Base-by-base conservation (phyloP, 352 stramenopile species). In the Phytophthora pluvialis region DNA sequence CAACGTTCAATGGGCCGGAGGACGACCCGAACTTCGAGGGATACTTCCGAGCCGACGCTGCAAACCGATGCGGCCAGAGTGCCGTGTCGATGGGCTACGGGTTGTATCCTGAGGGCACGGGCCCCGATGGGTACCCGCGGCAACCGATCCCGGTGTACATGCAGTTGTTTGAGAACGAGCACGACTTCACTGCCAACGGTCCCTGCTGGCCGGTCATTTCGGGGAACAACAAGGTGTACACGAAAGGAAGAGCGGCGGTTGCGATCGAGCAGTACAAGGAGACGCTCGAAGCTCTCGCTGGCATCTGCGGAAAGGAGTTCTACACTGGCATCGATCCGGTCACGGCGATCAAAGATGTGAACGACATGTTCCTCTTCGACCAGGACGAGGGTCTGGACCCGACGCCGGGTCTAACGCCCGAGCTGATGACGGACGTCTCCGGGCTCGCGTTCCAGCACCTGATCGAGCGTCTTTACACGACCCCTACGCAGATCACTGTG, bases 141-240 rank as follows among this genome's bases (percentile, higher is more conserved):
- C 84, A 93, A 60, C 81, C 81, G 1, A 89, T 93, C 45, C 80
- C 84, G 0, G 73, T 93, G 32, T 93, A 79, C 71, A 93, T 93
- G 84, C 84, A 93, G 55, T 59, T 93, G 0, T 77, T 64, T n/a
- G 77, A 93, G 79, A 93, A 86, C 47, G 84, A 93, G 39, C 82
- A 89, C 57, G 84, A 93, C 53, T 93, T 93, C 56, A 89, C 82
- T 1, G 84, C 84, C 5, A 89, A 86, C 46, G 79, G 72, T 4
- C 82, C 82, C 5, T 93, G 84, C 69, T 86, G 81, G 73, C 67
- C 56, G 3, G 71, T 90, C 25, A 80, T 88, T 57, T 72, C 79
- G n/a, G 49, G 72, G 16, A 80, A 89, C 54, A 77, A 70, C 43
- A 78, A 76, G 31, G 40, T 70, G n/a, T 91, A 93, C 50, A 61